Evolutionary conservation across 495 filamentous ascomycete species (phyloP).

Genomic region (Cladorrhinum samala): DNA sequence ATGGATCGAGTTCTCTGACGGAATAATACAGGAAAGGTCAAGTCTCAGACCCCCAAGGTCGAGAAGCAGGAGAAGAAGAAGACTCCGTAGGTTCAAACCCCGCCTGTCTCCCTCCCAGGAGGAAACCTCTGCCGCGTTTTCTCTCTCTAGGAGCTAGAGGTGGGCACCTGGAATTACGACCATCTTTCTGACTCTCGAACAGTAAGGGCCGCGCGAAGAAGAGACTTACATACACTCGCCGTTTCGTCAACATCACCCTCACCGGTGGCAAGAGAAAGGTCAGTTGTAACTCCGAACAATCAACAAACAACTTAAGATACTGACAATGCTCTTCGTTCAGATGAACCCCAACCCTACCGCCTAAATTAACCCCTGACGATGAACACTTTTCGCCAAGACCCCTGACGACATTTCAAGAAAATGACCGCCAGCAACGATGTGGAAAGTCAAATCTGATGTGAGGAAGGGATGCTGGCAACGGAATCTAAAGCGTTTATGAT

Average conservation of each 20-base stretch:
- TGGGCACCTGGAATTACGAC: not conserved
- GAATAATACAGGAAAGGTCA: constrained; percentile 37
- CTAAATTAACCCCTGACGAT: constrained; percentile 27
- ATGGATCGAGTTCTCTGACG: constrained; percentile 5
- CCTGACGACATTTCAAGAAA: not conserved
- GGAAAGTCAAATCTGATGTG: not conserved
- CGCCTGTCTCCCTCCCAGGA: not conserved
- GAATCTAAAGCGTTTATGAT: not conserved
- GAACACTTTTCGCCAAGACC: constrained; percentile 9
- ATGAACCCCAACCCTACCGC: constrained; percentile 49
- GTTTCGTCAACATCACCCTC: constrained; percentile 99
- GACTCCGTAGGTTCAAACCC: constrained; percentile 48
- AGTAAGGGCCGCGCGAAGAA: constrained; percentile 96
- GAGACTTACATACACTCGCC: constrained; percentile 92
- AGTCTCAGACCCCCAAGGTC: constrained; percentile 57
- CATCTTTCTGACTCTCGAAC: constrained; percentile 14
- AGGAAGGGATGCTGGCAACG: not conserved
- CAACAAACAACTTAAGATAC: not conserved
- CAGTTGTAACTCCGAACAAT: constrained; percentile 7
- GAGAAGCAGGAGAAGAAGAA: constrained; percentile 90
- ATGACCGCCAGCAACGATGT: constrained; percentile 5
- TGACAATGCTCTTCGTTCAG: constrained; percentile 19
- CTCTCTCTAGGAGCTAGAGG: not conserved
- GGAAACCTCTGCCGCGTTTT: not conserved
- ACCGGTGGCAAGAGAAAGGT: constrained; percentile 99